Base-by-base conservation (phyloP, 2,329 filamentous ascomycete genomes). In the Sporothrix pallida region DNA sequence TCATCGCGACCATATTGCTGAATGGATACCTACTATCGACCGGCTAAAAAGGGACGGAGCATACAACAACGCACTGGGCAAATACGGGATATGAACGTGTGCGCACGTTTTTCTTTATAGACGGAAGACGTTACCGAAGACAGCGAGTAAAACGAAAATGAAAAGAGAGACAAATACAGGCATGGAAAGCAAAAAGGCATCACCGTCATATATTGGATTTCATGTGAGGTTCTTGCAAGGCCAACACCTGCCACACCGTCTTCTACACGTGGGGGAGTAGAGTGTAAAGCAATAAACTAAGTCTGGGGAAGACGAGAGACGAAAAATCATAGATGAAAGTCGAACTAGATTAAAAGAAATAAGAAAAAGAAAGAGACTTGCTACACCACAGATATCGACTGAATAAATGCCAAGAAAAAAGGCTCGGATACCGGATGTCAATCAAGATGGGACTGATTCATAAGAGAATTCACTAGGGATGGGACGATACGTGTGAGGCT, bases 11-110 rank as follows among this genome's bases (percentile, higher is more conserved):
- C 12, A 60, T 31, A 13, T 9, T 54, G 13, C 20, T 13, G 23
- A 20, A 46, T 20, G 62, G 62, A 44, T 13, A 15, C 62, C 15
- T 44, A 67, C 42, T 67, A 26, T 67, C 10, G 62, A 26, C 62
- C 42, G 62, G 42, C 9, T 65, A 65, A 65, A 48, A 48, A 2
- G 17, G 7, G 12, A 67, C 44, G 62, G 42, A 46, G 10, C 42
- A 48, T 1, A 2, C 42, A n/a, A 2, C 42, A n/a, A 13, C 31
- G 7, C 5, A 37, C 31, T 37, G 31, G 31, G 31, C 31, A 37
- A 37, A 44, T 63, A 20, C 17, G 62, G 62, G 3, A 44, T 8
- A 13, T 15, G 10, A 63, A 31, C 23, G 42, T 48, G 62, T 48
- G 20, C 62, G 44, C 62, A 26, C n/a, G 44, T 26, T 67, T 62